Evolutionary conservation across 495 filamentous ascomycete genomes (phyloP).

Genomic region (Lichenothelia convexa): DNA sequence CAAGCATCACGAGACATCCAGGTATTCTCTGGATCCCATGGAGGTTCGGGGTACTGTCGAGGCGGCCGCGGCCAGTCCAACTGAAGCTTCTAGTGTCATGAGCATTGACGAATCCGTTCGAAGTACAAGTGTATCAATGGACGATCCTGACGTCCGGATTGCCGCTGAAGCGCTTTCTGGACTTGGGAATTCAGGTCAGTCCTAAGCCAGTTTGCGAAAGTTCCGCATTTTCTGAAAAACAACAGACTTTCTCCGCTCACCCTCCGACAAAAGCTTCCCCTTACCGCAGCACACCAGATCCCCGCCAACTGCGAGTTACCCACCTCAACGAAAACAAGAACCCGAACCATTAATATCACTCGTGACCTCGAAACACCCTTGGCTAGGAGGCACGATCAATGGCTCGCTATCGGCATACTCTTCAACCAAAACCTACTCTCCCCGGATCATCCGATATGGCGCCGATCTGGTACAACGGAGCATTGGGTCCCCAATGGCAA

Average conservation of each 20-base stretch:
- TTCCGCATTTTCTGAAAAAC: slow-evolving; percentile 3
- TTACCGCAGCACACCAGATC: slow-evolving; percentile 20
- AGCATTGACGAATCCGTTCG: slow-evolving; percentile 7
- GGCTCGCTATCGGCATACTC: slow-evolving; percentile 66
- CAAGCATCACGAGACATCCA: background rate
- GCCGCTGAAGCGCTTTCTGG: slow-evolving; percentile 78
- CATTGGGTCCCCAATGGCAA: slow-evolving; percentile 61
- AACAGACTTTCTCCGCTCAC: slow-evolving; percentile 38
- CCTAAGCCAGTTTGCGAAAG: slow-evolving; percentile 1
- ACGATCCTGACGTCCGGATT: slow-evolving; percentile 63
- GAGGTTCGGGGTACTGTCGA: background rate
- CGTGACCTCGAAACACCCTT: slow-evolving; percentile 59
- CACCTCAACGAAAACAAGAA: slow-evolving; percentile 13
- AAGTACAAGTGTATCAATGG: slow-evolving; percentile 35
- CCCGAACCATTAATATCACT: slow-evolving; percentile 64
- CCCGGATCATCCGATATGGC: slow-evolving; percentile 55
- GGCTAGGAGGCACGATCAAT: slow-evolving; percentile 63
- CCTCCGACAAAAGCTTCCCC: slow-evolving; percentile 24
- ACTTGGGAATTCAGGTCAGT: slow-evolving; percentile 55
- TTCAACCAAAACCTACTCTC: slow-evolving; percentile 69
- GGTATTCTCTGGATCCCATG: background rate
- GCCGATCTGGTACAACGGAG: slow-evolving; percentile 75
- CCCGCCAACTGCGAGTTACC: slow-evolving; percentile 6
- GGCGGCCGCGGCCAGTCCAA: slow-evolving; percentile 3
- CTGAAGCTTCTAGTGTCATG: slow-evolving; percentile 8